These are phyloP conservation scores for Starmerella potacharoeniae DNA, from an alignment of 805 yeast species.

Conservation along the genomic window DNA sequence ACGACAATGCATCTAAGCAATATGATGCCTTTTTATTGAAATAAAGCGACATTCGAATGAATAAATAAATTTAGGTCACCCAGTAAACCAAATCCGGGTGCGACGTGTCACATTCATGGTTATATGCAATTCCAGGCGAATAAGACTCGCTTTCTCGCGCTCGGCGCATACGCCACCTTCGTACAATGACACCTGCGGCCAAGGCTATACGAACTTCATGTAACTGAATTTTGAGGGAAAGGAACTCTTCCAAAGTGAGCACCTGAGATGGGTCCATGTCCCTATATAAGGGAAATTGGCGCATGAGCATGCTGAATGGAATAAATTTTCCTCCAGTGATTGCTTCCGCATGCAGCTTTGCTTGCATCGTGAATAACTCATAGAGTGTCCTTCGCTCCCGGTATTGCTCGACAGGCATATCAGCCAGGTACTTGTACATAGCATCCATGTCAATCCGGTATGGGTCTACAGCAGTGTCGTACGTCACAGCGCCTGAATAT, in stretches of 20 bases:
- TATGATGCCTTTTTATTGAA: too few species aligned
- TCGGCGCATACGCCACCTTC: slow-evolving; percentile 15
- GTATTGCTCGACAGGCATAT: slow-evolving; percentile 46
- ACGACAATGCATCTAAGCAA: too few species aligned
- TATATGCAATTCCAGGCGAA: slow-evolving; percentile 9
- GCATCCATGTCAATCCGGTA: slow-evolving; percentile 43
- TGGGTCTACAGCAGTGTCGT: slow-evolving; percentile 27
- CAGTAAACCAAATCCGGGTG: slow-evolving; percentile 7
- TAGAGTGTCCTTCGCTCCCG: slow-evolving; percentile 43
- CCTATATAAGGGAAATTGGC: slow-evolving; percentile 64
- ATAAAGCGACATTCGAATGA: background rate
- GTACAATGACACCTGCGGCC: slow-evolving; percentile 21
- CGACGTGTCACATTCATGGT: slow-evolving; percentile 1
- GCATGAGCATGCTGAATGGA: slow-evolving; percentile 49
- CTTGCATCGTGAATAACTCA: slow-evolving; percentile 62
- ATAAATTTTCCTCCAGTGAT: slow-evolving; percentile 39
- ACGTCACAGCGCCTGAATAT: slow-evolving; percentile 35
- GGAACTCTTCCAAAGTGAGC: slow-evolving; percentile 26
- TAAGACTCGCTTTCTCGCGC: background rate
- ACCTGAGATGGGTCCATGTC: slow-evolving; percentile 59
- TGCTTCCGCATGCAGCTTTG: slow-evolving; percentile 34
- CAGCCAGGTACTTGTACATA: slow-evolving; percentile 40
- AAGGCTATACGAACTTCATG: slow-evolving; percentile 22
- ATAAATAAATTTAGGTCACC: slow-evolving; percentile 4
- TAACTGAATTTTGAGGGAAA: slow-evolving; percentile 25